Conservation (phyloP, 352 stramenopile species). For the Phytopythium aichiense region DNA sequence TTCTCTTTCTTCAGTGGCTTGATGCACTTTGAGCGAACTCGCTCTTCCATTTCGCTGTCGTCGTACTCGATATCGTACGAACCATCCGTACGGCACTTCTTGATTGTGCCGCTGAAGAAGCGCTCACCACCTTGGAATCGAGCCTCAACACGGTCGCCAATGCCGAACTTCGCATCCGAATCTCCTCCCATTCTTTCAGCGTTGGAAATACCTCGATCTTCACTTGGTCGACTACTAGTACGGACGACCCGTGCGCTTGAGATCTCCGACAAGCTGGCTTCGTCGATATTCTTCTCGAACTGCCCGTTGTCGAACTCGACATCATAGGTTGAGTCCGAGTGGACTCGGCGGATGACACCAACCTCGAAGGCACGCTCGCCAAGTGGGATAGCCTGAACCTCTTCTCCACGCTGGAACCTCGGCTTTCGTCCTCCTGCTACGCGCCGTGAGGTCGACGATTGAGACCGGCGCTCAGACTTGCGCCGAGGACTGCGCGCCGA, state of each 20-base stretch:
- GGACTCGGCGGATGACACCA: slow-evolving; percentile 45
- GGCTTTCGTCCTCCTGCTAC: slow-evolving; percentile 21
- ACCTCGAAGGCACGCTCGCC: slow-evolving; percentile 41
- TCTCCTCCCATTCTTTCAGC: slow-evolving; percentile 16
- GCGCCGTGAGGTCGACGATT: slow-evolving; percentile 15
- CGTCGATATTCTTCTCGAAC: slow-evolving; percentile 51
- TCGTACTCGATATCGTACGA: slow-evolving; percentile 55
- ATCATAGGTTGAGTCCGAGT: slow-evolving; percentile 54
- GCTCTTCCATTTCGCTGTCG: slow-evolving; percentile 57
- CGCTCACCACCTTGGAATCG: slow-evolving; percentile 31
- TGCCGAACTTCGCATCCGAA: slow-evolving; percentile 17
- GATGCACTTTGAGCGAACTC: slow-evolving; percentile 46
- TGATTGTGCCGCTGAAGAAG: slow-evolving; percentile 44
- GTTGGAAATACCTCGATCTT: slow-evolving; percentile 7
- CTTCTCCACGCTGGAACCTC: slow-evolving; percentile 48
- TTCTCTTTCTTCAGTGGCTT: slow-evolving; percentile 25
- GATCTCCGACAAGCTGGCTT: slow-evolving; percentile 36
- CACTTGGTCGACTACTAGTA: slow-evolving; percentile 17
- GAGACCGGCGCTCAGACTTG: slow-evolving; percentile 27
- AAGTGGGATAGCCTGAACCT: slow-evolving; percentile 57
- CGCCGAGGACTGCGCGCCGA: slow-evolving; percentile 25
- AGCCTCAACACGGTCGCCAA: slow-evolving; percentile 46
- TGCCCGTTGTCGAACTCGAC: slow-evolving; percentile 64
- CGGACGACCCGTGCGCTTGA: slow-evolving; percentile 30
- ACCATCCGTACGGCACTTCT: slow-evolving; percentile 25